These are phyloP conservation scores for Gamsiella multidivaricata DNA, from an alignment of 192 early-diverging fungal species.

Conservation along the genomic window DNA sequence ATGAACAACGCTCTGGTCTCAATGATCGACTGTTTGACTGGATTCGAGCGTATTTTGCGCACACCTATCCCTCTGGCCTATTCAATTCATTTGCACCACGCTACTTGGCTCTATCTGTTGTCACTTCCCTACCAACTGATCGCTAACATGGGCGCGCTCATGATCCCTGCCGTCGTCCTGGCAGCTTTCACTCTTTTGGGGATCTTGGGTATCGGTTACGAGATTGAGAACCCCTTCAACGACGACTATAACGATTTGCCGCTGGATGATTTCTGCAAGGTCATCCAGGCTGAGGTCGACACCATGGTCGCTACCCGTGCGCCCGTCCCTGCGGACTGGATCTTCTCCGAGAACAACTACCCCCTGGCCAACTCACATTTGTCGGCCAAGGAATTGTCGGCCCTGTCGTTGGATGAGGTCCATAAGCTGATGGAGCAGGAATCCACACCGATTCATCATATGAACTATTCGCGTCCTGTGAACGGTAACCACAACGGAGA, in stretches of 20 bases:
- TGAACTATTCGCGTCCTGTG: conserved; percentile 28
- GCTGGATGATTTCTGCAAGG: conserved; percentile 66
- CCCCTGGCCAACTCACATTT: conserved; percentile 35
- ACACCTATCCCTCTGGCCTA: conserved; percentile 93
- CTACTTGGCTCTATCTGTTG: conserved; percentile 78
- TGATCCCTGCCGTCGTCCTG: conserved; percentile 76
- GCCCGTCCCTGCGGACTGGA: conserved; percentile 43
- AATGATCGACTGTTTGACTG: conserved; percentile 68
- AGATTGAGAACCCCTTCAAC: conserved; percentile 96
- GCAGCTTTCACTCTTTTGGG: conserved; percentile 83
- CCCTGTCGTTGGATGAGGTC: conserved; percentile 45
- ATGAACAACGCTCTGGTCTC: conserved; percentile 62
- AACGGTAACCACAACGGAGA: conserved; percentile 15
- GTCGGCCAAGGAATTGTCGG: conserved; percentile 47
- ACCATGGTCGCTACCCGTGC: conserved; percentile 31
- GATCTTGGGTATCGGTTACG: conserved; percentile 84
- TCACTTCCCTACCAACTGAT: conserved; percentile 87
- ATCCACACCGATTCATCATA: background rate
- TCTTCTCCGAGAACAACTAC: conserved; percentile 53
- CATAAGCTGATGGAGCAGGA: conserved; percentile 40
- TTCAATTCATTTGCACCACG: conserved; percentile 89
- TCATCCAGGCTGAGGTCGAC: conserved; percentile 44
- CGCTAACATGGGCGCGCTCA: conserved; percentile 55
- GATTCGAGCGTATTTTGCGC: conserved; percentile 85
- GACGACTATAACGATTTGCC: conserved; percentile 81